Base-by-base conservation (phyloP, 2,329 filamentous ascomycete genomes). In the Diaporthe eres region DNA sequence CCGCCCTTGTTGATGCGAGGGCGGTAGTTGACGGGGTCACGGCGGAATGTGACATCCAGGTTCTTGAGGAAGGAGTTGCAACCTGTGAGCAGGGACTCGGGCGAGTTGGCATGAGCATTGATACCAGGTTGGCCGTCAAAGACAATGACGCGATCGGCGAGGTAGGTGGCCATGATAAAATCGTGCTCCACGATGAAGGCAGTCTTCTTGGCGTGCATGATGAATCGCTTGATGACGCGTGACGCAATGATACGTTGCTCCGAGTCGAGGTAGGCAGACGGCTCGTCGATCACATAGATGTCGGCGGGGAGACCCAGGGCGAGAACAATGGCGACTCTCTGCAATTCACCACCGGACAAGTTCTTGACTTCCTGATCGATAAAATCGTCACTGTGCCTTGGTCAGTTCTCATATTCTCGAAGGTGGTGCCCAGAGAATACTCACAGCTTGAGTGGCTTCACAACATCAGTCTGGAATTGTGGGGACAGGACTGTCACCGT, bases 141-240 rank as follows among this genome's bases (percentile, higher is more conserved):
- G 82, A 99, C 97, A 82, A 99, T 99, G 85, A 99, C 97, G 80
- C 97, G 94, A 83, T 99, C 97, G 37, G 74, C 74, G 60, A 86
- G 80, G 78, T 91, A 91, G 25, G 90, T 92, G 61, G 90, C 91
- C 96, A 98, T 98, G 88, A 98, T 98, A 89, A 99, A 98, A 90
- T 99, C 97, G 94, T 99, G 97, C 92, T 99, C 97, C 84, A 99
- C 96, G 80, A 99, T 92, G 85, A 99, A 99, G 70, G 97, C 97
- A 0, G 97, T 99, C 92, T 98, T 98, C 92, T 98, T 98, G 81
- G 95, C 93, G 89, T 99, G 96, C 97, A 99, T 99, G 86, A 99
- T 99, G 90, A 98, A 99, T 80, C 97, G 94, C 90, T 99, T 99
- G 88, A 99, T 99, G 84, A 99, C 97, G 83, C 96, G 94, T 61